phyloP scores from a whole-genome alignment of 345 rosid genomes.

The Excoecaria agallocha region DNA sequence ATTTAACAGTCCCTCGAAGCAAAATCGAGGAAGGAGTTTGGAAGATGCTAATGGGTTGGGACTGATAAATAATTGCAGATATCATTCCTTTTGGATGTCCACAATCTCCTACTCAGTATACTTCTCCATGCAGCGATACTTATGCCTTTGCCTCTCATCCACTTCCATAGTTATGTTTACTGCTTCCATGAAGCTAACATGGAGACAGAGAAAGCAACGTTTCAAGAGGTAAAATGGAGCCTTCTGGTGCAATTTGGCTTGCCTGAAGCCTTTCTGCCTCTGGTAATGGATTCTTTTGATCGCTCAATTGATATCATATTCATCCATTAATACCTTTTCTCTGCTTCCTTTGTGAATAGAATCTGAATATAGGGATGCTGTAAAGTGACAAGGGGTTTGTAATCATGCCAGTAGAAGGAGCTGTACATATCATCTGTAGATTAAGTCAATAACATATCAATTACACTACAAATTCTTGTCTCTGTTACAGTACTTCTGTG shows the following conservation, averaged over 20 bases:
- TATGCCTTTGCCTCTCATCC: neutral
- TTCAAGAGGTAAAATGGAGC: neutral
- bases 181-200: neutral
- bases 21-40: conserved; percentile 78
- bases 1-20: conserved; percentile 38
- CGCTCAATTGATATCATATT: neutral
- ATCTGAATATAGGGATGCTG: neutral
- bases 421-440: neutral
- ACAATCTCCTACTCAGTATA: neutral
- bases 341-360: neutral
- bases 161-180: neutral
- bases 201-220: neutral
- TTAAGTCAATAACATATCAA: conserved; percentile 1
- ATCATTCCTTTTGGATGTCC: neutral
- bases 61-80: conserved; percentile 30
- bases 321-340: neutral
- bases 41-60: conserved; percentile 93
- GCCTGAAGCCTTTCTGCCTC: conserved; percentile 1
- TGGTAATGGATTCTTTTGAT: neutral
- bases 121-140: neutral
- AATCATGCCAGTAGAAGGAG: neutral
- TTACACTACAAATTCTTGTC: neutral
- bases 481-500: neutral
- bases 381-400: neutral
- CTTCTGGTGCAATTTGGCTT: neutral